Evolutionary conservation across 2,329 filamentous ascomycete species (phyloP), one percentile per base, ranked within the genome.

Genomic region (Colletotrichum chlorophyti): DNA sequence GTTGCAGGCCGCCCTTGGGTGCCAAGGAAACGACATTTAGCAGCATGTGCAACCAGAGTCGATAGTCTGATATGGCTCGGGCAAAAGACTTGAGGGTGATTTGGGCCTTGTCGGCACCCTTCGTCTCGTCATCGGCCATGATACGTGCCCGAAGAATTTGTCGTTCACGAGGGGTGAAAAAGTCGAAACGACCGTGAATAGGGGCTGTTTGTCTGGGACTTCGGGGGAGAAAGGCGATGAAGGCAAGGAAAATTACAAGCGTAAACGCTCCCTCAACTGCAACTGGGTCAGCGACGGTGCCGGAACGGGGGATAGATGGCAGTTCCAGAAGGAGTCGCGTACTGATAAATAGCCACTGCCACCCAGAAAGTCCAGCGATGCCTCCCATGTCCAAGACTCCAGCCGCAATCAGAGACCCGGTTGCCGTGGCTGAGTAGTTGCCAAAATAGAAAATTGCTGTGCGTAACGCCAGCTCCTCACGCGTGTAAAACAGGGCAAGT

Each of bases 381-480:
- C 59, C 54, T 10, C 45, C 32, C 31, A 65, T 38, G 3, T 53
- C 23, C 12, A 64, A 35, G 3, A 64, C 50, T 1, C 58, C 55
- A 8, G 54, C 54, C 3, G 61, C 61, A 1, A 64, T 58, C 19
- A 64, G 52, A 0, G 61, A 62, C 6, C 51, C 58, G 4, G 47
- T 55, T 2, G 53, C 63, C 3, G 60, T 43, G 11, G 61, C 74
- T 21, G 76, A 72, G 60, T 77, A 72, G 38, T 78, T 76, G 1
- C 76, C 76, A 31, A 78, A 73, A 62, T 76, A 79, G 64, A 78
- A 77, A 1, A 77, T 60, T 12, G 72, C 73, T 5, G 75, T 72
- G 11, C 70, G 47, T 1, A 70, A 29, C 0, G 63, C 69, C 1
- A 71, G 55, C 40, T 72, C 70, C 7, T 68, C 32, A n/a, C 69